Conservation (phyloP, 176 grass and related monocot species). For the Rhipidocladum racemiflorum region DNA sequence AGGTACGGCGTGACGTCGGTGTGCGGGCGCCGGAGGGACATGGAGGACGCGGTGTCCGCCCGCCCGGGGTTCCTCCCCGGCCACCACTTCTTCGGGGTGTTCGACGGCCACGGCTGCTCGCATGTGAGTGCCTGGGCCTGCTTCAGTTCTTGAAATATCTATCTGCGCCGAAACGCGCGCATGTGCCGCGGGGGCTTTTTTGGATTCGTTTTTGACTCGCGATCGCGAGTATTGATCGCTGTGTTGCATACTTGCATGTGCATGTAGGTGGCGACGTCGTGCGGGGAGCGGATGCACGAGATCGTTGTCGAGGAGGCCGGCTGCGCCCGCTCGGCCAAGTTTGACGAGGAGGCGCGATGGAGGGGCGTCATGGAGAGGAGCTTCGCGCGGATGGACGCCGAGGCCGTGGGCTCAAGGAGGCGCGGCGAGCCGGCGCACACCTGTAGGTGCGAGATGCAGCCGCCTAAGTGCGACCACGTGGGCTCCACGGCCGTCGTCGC, state of each 20-base stretch:
- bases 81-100: conserved; percentile 80
- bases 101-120: conserved; percentile 93
- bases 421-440: neutral
- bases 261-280: conserved; percentile 68
- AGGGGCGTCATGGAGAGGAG: conserved; percentile 59
- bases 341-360: conserved; percentile 36
- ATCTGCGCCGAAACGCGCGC: neutral
- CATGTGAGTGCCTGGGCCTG: conserved; percentile 45
- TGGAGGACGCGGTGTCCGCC: conserved; percentile 75
- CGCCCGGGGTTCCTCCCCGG: conserved; percentile 40
- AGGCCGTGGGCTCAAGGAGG: conserved; percentile 35
- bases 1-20: conserved; percentile 60
- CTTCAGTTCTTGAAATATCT: neutral
- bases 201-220: neutral
- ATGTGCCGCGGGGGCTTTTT: neutral
- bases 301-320: conserved; percentile 59
- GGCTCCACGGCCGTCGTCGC: conserved; percentile 89
- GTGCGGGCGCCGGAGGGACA: conserved; percentile 75
- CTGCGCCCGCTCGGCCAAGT: neutral
- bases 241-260: conserved; percentile 33
- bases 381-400: conserved; percentile 80
- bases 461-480: conserved; percentile 75
- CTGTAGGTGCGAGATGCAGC: conserved; percentile 74
- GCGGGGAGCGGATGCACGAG: conserved; percentile 78
- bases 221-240: neutral